Base-by-base conservation (phyloP, 2,329 filamentous ascomycete genomes). In the Ascochyta clinopodiicola region DNA sequence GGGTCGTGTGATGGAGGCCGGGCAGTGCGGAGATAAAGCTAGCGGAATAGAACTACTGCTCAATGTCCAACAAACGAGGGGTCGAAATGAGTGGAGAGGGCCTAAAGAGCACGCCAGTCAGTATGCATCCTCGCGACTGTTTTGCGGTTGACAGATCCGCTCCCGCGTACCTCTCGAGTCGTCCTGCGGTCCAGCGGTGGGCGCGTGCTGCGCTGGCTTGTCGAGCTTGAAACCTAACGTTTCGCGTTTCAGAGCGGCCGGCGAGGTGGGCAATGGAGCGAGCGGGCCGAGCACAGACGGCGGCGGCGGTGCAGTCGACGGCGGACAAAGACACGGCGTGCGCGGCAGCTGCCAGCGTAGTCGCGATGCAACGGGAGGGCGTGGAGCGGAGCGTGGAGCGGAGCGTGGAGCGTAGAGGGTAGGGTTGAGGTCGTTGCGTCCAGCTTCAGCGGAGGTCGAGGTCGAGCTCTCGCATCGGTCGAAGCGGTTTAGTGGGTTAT, bases 21-120 rank as follows among this genome's bases (percentile, higher is more conserved):
- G 54, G 58, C 48, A 56, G 62, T 62, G 63, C 57, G 64, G 60
- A 66, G 63, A 61, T 58, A 56, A 48, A 60, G 63, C 60, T 60
- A 62, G 52, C 15, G 59, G 59, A 59, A 57, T 63, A 60, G 43
- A 55, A 59, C 51, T 61, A 52, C 50, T 60, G 62, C 49, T 55
- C 55, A 60, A 61, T 72, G 66, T 74, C 66, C 71, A 75, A 75
- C 72, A 74, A 75, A 72, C 66, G 70, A 75, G 70, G 69, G 72
- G 69, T 67, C 59, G 61, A 60, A 67, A 61, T 60, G 64, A 67
- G 58, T 57, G 64, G 64, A 60, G 68, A 64, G 65, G 57, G 68
- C 62, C 68, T 74, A 60, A 32, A 47, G 57, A 58, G 40, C 52
- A 54, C 60, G 59, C 61, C 66, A 60, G 67, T 74, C 67, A 75